Evolutionary conservation across 2,329 filamentous ascomycete species (phyloP), one percentile per base, ranked within the genome.

Genomic region (Penicillium sp.): DNA sequence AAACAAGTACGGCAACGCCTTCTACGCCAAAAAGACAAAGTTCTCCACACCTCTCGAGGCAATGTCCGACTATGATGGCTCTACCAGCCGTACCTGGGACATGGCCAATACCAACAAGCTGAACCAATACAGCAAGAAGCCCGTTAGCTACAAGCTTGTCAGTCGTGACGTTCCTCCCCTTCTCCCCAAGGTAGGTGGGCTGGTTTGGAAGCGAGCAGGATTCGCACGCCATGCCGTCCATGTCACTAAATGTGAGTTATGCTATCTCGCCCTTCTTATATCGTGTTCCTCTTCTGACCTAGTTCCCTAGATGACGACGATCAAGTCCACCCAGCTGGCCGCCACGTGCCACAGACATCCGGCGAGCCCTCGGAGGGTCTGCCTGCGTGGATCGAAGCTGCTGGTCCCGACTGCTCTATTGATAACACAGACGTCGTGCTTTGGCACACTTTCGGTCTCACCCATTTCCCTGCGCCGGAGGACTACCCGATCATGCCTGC

Each of bases 401-500:
- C 84, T 25, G 84, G 91, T 58, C 86, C 88, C 12, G 77, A 77
- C 43, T 84, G 83, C 55, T 82, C 78, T 26, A 86, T 96, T 62
- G 89, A 88, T 53, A 88, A 96, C 78, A 89, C 86, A 0, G 90
- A 97, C 70, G 77, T 96, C 30, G 91, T 97, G 1, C 82, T 96
- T 16, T 97, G 91, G 91, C 91, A 96, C 76, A 96, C 91, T 0
- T 97, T 96, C 67, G 92, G 92, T 35, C 80, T 96, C 35, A 93
- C 88, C 0, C 92, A 96, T 71, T 93, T 96, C 78, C 91, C 92
- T 0, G 79, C 89, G 0, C 91, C 91, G 0, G 92, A 97, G 70
- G 92, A 96, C 73, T 96, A 90, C 78, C 92, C 92, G 30, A 81
- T 96, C 64, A 96, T 96, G 91, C 91, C 91, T 0, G 88, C 84